Evolutionary conservation across 2,329 filamentous ascomycete genomes (phyloP).

Genomic region (Aspergillus bombycis): DNA sequence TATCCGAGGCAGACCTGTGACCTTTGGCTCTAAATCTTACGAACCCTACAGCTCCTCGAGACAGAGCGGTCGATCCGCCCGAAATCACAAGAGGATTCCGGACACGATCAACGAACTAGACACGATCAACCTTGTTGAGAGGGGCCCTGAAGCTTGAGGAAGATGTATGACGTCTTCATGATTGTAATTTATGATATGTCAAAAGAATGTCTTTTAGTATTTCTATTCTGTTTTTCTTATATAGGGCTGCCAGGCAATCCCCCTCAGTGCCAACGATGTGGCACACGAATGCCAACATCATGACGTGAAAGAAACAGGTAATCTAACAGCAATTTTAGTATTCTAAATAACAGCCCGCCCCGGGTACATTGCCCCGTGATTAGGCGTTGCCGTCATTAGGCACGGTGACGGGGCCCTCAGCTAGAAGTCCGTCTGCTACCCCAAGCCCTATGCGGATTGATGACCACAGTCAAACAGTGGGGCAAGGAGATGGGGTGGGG

Average conservation of each 20-base stretch:
- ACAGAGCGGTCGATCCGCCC: not conserved
- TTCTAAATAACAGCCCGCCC: not conserved
- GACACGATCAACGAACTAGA: not conserved
- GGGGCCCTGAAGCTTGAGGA: not conserved
- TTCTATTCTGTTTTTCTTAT: not conserved
- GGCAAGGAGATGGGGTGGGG: too few species aligned
- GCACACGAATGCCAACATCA: too few species aligned
- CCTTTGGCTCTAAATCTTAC: not conserved
- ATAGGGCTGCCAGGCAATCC: too few species aligned
- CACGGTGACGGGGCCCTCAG: too few species aligned
- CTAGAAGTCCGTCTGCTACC: too few species aligned
- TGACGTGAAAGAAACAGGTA: too few species aligned
- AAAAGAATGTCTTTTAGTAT: not conserved
- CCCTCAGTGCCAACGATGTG: too few species aligned
- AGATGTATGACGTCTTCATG: not conserved
- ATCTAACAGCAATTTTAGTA: too few species aligned
- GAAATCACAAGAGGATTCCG: not conserved
- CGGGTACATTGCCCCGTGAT: too few species aligned
- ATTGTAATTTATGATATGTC: not conserved
- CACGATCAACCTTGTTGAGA: not conserved
- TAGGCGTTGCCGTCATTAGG: too few species aligned
- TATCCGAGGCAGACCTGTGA: not conserved
- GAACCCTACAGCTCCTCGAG: not conserved
- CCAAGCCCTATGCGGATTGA: too few species aligned
- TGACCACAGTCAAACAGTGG: too few species aligned